Evolutionary conservation across 108 stramenopile species (phyloP).

Genomic region (Skeletonema tropicum): DNA sequence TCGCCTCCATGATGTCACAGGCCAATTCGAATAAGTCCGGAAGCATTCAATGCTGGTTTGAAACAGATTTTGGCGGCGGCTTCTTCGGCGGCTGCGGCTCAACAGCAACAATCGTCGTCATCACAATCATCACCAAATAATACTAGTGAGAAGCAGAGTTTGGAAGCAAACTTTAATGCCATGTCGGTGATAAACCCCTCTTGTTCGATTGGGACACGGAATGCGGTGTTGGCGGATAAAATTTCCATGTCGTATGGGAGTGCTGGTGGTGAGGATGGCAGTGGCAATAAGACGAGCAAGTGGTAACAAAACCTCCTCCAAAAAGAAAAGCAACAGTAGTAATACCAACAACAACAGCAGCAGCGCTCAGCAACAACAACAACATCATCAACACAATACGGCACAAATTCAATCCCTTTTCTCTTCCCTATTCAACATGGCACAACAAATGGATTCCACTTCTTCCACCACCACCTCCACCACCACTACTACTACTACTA

Average conservation of each 20-base stretch:
- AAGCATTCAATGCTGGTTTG: conserved; percentile 1
- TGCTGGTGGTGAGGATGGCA: not conserved
- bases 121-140: not conserved
- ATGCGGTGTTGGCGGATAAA: not conserved
- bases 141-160: not conserved
- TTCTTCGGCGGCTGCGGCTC: not conserved
- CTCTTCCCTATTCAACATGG: not conserved
- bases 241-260: not conserved
- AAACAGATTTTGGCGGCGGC: not conserved
- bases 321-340: not conserved
- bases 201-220: not conserved
- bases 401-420: conserved; percentile 6
- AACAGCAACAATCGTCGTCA: not conserved
- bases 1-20: not conserved
- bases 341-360: not conserved
- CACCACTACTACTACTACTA: too few relatives aligned
- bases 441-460: conserved; percentile 2
- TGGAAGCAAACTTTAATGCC: not conserved
- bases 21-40: conserved; percentile 1
- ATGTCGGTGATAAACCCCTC: not conserved
- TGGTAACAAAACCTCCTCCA: not conserved
- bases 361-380: not conserved
- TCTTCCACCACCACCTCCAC: not conserved
- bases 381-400: not conserved
- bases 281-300: not conserved